A percentile compares a stretch with the other conserved stretches of the same genome.
Evolutionary conservation across 164 flowering plant genomes (phyloP).

Genomic region (Sedum album): DNA sequence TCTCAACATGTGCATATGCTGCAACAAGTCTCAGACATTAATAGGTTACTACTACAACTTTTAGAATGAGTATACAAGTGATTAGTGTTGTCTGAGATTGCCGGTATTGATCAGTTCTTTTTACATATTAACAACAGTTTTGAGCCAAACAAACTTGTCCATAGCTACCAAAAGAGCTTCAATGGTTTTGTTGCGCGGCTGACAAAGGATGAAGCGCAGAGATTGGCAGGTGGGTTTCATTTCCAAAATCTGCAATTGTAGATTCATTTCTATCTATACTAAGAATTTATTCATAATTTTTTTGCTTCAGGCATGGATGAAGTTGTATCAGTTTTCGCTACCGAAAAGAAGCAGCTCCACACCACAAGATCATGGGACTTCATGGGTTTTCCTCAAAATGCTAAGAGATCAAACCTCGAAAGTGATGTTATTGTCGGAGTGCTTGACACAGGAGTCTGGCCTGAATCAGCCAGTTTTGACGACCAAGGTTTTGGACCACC

Average conservation of each 20-base stretch:
- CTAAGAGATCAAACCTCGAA: conserved; percentile 21
- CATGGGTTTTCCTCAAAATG: conserved; percentile 30
- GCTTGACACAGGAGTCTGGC: conserved; percentile 60
- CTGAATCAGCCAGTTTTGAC: conserved; percentile 44
- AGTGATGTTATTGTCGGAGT: conserved; percentile 41
- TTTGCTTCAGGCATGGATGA: conserved; percentile 30
- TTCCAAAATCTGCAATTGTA: neutral
- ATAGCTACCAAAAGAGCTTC: conserved; percentile 46
- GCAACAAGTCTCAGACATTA: conserved; percentile 25
- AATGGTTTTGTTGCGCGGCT: conserved; percentile 42
- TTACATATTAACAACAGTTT: neutral
- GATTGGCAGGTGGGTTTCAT: conserved; percentile 15
- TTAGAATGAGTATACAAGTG: no score
- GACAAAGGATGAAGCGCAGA: conserved; percentile 24
- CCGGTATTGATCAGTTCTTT: no score
- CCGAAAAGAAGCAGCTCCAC: conserved; percentile 25
- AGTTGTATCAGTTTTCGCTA: conserved; percentile 42
- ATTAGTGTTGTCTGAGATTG: no score
- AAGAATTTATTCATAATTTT: neutral
- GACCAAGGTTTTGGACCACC: conserved; percentile 45
- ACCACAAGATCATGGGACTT: conserved; percentile 63
- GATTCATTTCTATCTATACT: neutral
- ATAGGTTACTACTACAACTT: neutral
- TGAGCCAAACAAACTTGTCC: conserved; percentile 5
- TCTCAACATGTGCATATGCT: conserved; percentile 27